Percentiles rank a stretch among this genome's conserved stretches.
These are phyloP conservation scores for Phytophthora fragariaefolia DNA, from an alignment of 352 stramenopile species.

Conservation along the genomic window DNA sequence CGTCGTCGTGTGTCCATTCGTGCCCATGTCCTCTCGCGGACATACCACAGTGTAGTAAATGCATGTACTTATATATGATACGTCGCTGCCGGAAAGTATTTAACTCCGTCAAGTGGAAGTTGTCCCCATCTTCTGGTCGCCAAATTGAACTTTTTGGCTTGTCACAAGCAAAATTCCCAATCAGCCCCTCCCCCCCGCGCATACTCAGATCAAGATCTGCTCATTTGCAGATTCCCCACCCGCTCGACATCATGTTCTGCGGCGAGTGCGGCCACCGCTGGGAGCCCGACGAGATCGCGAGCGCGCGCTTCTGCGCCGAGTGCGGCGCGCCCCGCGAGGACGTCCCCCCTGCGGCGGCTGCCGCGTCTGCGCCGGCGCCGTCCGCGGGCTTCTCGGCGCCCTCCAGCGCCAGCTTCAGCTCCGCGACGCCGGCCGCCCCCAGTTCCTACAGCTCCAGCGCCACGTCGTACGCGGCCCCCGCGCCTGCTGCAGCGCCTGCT, in stretches of 20 bases:
- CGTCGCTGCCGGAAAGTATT: no score
- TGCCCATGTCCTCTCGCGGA: slow-evolving; percentile 9
- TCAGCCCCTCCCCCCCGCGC: no score
- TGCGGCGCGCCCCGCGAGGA: slow-evolving; percentile 79
- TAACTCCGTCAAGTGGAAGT: not conserved
- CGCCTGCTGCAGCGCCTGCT: not conserved
- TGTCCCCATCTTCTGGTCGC: slow-evolving; percentile 13
- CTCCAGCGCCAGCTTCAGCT: slow-evolving; percentile 19
- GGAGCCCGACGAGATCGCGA: slow-evolving; percentile 82
- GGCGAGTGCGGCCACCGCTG: slow-evolving; percentile 83
- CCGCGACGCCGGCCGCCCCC: slow-evolving; percentile 17
- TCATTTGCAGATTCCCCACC: slow-evolving; percentile 33
- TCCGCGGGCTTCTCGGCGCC: slow-evolving; percentile 5
- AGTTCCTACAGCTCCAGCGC: slow-evolving; percentile 21
- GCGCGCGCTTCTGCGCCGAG: slow-evolving; percentile 83
- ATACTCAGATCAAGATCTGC: slow-evolving; percentile 31
- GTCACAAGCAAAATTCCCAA: slow-evolving; percentile 12
- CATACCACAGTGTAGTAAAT: not conserved
- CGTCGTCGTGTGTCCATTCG: slow-evolving; percentile 10
- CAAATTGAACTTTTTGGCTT: slow-evolving; percentile 16
- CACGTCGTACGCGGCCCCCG: slow-evolving; percentile 13
- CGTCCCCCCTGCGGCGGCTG: slow-evolving; percentile 27
- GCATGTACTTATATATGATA: no score
- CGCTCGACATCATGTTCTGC: slow-evolving; percentile 74
- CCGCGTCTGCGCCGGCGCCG: slow-evolving; percentile 7